A percentile compares a stretch with the other conserved stretches of the same genome.
Evolutionary conservation across 1,139 yeast genomes (phyloP).

Genomic region (Magnusiomyces tetraspermus): DNA sequence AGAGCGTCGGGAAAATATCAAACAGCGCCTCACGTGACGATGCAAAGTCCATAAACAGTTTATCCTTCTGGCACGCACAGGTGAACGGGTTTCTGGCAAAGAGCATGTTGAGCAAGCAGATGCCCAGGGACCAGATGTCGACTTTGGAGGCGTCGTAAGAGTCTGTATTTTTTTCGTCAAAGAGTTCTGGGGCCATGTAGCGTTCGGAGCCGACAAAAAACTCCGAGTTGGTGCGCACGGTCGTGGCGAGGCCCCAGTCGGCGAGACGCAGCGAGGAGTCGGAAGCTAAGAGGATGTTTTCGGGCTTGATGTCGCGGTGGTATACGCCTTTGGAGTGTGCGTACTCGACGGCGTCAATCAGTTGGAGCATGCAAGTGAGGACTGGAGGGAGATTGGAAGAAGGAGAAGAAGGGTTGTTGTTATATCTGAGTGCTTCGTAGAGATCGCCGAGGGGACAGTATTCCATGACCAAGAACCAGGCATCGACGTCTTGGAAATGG

Average conservation of each 20-base stretch:
- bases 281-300: conserved; percentile 60
- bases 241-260: conserved; percentile 89
- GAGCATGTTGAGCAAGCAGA: conserved; percentile 72
- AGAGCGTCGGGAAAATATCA: conserved; percentile 86
- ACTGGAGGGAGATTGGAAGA: no score
- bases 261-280: conserved; percentile 72
- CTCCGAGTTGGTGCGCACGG: conserved; percentile 52
- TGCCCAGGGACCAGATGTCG: conserved; percentile 91
- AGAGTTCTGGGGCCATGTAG: conserved; percentile 94
- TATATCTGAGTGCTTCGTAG: no score
- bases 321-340: conserved; percentile 67
- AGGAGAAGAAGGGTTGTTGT: no score
- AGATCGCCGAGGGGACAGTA: conserved; percentile 88
- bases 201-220: conserved; percentile 91
- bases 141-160: conserved; percentile 77
- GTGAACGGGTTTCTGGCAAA: conserved; percentile 85
- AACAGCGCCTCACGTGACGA: conserved; percentile 80
- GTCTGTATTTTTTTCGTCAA: conserved; percentile 41
- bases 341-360: conserved; percentile 66
- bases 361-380: conserved; percentile 64
- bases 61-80: conserved; percentile 76
- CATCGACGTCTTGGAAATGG: conserved; percentile 51
- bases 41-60: conserved; percentile 78
- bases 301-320: conserved; percentile 88
- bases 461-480: conserved; percentile 61